Conservation (phyloP, 305 asterid species). For the Euphrasia arctica region DNA sequence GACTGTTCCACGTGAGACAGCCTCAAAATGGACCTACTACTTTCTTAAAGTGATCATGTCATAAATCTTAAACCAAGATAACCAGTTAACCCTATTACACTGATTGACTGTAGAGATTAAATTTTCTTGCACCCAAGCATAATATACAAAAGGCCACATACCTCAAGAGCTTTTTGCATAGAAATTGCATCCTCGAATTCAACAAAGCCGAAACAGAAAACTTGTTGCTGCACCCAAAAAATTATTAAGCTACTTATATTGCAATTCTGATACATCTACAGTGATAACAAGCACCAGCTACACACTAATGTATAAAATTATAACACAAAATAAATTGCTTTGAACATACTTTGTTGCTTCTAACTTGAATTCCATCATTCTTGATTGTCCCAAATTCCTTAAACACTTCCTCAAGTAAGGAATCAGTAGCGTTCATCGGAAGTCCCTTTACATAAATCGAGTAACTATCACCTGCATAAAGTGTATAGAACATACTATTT, state of each 20-base stretch:
- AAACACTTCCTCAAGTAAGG: conserved; percentile 66
- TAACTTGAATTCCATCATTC: conserved; percentile 78
- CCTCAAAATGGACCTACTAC: no score
- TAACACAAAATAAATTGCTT: background rate
- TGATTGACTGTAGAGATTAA: background rate
- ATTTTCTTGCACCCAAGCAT: conserved; percentile 18
- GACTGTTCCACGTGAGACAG: no score
- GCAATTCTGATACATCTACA: conserved; percentile 12
- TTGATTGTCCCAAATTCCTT: conserved; percentile 74
- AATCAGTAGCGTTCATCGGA: conserved; percentile 69
- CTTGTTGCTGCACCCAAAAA: conserved; percentile 52
- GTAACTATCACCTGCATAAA: conserved; percentile 73
- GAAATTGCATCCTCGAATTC: conserved; percentile 88
- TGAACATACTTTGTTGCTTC: conserved; percentile 71
- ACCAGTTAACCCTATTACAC: no score
- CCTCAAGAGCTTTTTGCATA: conserved; percentile 88
- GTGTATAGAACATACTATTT: background rate
- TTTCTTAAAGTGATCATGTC: no score
- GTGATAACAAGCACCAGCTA: background rate
- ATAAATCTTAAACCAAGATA: no score
- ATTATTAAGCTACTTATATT: conserved; percentile 12
- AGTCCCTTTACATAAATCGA: conserved; percentile 80
- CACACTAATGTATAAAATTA: background rate
- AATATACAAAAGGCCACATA: conserved; percentile 28
- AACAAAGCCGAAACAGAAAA: conserved; percentile 87